phyloP scores from a whole-genome alignment of 1,139 yeast genomes.

The Taphrina flavorubra region DNA sequence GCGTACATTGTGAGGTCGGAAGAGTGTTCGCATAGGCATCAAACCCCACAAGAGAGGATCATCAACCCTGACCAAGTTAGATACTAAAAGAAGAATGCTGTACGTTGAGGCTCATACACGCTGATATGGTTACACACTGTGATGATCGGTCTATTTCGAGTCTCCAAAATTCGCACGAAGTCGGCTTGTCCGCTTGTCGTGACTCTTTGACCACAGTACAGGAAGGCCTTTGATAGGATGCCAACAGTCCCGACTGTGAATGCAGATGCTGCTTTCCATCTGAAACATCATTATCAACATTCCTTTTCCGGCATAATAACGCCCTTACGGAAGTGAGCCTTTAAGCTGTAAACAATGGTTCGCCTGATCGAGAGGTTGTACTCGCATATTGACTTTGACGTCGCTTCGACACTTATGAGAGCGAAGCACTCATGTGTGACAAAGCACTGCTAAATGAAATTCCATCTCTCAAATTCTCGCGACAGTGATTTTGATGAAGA shows the following conservation, averaged over 20 bases:
- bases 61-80: constrained; percentile 58
- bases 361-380: constrained; percentile 27
- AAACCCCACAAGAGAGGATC: constrained; percentile 92
- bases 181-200: constrained; percentile 28
- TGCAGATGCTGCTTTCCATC: constrained; percentile 36
- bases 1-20: constrained; percentile 70
- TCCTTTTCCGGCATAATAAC: too few species aligned
- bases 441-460: too few species aligned
- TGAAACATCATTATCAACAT: neutral
- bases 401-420: too few species aligned
- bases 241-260: constrained; percentile 39
- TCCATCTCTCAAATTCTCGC: too few species aligned
- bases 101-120: constrained; percentile 51
- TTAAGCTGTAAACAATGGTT: constrained; percentile 30
- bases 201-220: constrained; percentile 19
- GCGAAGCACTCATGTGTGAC: too few species aligned
- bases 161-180: constrained; percentile 54
- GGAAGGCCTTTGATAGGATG: constrained; percentile 33
- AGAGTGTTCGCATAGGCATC: constrained; percentile 72
- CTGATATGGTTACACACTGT: constrained; percentile 96
- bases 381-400: neutral
- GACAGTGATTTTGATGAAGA: too few species aligned
- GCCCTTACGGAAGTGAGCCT: constrained; percentile 26
- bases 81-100: too few species aligned
- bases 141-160: constrained; percentile 56